Percentiles rank a stretch among this genome's conserved stretches.
Evolutionary conservation across 352 stramenopile species (phyloP).

Genomic region (Peronospora destructor): DNA sequence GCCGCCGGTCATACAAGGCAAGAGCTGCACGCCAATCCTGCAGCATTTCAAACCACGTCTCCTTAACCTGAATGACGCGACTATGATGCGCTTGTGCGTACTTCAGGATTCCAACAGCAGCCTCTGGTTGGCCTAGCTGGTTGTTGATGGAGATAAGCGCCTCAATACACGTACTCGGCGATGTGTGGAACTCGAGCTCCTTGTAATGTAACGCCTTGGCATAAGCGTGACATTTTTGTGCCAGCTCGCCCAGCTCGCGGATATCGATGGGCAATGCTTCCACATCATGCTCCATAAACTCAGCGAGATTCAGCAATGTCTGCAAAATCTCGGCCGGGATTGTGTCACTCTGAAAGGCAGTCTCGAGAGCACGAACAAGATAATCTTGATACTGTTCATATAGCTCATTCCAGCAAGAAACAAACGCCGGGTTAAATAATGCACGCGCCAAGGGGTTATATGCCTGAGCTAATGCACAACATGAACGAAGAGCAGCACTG

Average conservation of each 20-base stretch:
- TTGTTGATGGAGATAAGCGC: constrained; percentile 98
- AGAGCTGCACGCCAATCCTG: constrained; percentile 95
- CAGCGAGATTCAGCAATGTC: constrained; percentile 93
- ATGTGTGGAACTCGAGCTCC: constrained; percentile 93
- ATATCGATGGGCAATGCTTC: constrained; percentile 95
- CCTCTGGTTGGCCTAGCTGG: constrained; percentile 93
- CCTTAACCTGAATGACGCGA: constrained; percentile 85
- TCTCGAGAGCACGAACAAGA: constrained; percentile 90
- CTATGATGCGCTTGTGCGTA: constrained; percentile 79
- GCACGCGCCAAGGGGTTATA: constrained; percentile 95
- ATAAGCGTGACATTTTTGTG: constrained; percentile 95
- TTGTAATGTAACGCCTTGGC: constrained; percentile 95
- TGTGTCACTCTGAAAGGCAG: constrained; percentile 88
- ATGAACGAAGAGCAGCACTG: constrained; percentile 89
- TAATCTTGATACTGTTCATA: constrained; percentile 90
- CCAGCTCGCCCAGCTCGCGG: constrained; percentile 90
- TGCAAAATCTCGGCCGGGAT: constrained; percentile 96
- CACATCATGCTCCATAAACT: constrained; percentile 99
- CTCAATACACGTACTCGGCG: constrained; percentile 94
- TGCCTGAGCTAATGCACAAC: constrained; percentile 90
- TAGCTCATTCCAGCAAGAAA: constrained; percentile 98
- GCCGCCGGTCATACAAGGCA: constrained; percentile 82
- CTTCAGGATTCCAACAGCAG: constrained; percentile 95
- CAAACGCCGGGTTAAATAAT: constrained; percentile 97
- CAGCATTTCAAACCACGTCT: constrained; percentile 97